These are phyloP conservation scores for Suhomyces taliae DNA, from an alignment of 1,139 yeast genomes.

Conservation along the genomic window DNA sequence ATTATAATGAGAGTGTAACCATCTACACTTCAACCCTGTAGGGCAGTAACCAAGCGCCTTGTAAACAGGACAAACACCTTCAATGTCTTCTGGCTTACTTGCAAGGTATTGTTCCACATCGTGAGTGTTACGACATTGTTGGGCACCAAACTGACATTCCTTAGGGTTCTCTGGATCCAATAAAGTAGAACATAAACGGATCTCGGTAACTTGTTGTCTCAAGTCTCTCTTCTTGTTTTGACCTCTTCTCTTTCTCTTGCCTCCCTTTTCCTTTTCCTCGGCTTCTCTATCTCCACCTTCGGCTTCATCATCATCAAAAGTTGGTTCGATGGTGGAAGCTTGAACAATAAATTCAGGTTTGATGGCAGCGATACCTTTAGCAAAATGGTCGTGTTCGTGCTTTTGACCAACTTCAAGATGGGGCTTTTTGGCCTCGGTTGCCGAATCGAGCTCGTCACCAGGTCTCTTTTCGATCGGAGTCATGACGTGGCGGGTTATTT, in stretches of 20 bases:
- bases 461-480: constrained; percentile 18
- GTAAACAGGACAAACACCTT: constrained; percentile 81
- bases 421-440: constrained; percentile 24
- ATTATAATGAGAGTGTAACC: constrained; percentile 75
- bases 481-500: neutral
- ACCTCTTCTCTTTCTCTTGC: constrained; percentile 60
- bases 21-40: constrained; percentile 87
- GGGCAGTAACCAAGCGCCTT: constrained; percentile 87
- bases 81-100: constrained; percentile 69
- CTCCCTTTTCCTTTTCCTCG: constrained; percentile 28
- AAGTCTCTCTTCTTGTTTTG: constrained; percentile 88
- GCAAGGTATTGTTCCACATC: constrained; percentile 63
- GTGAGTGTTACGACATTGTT: constrained; percentile 75
- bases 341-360: constrained; percentile 59
- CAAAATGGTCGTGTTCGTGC: constrained; percentile 9
- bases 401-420: constrained; percentile 12
- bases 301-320: constrained; percentile 53
- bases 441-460: constrained; percentile 18
- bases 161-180: constrained; percentile 49
- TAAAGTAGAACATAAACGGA: constrained; percentile 67
- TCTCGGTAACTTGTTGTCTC: constrained; percentile 63
- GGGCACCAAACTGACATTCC: constrained; percentile 67
- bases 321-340: constrained; percentile 27
- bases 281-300: constrained; percentile 44
- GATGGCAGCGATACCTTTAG: constrained; percentile 63